Evolutionary conservation across 2,329 filamentous ascomycete species (phyloP).

Genomic region (Monosporascus sp.): DNA sequence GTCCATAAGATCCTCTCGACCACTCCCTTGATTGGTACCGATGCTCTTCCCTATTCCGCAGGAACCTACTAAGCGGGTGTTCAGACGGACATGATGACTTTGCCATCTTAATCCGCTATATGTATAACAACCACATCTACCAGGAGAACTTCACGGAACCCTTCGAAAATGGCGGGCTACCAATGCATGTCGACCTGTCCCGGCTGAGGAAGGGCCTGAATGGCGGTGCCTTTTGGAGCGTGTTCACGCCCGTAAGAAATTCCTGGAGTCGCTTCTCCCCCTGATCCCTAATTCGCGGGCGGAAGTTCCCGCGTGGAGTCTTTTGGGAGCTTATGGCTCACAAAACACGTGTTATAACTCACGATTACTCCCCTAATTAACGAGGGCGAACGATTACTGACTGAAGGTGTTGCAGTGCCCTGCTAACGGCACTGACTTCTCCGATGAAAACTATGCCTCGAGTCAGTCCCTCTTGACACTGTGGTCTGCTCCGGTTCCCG

Average conservation of each 20-base stretch:
- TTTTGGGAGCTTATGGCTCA: too few relatives aligned
- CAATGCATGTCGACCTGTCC: conserved; percentile 71
- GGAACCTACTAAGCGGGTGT: conserved; percentile 8
- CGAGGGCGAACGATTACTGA: too few relatives aligned
- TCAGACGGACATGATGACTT: conserved; percentile 89
- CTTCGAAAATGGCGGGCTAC: conserved; percentile 66
- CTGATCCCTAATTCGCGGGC: too few relatives aligned
- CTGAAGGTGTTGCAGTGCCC: conserved; percentile 49
- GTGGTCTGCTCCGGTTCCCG: neutral
- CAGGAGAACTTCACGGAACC: conserved; percentile 63
- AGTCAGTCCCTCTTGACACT: conserved; percentile 40
- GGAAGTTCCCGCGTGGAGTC: too few relatives aligned
- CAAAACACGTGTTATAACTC: too few relatives aligned
- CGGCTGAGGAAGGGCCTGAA: conserved; percentile 65
- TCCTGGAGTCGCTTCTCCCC: too few relatives aligned
- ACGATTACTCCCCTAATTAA: too few relatives aligned
- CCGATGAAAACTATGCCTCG: conserved; percentile 62
- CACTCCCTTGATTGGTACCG: conserved; percentile 46
- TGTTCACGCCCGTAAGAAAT: conserved; percentile 53
- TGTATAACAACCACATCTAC: conserved; percentile 75
- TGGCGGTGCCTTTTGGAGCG: conserved; percentile 91
- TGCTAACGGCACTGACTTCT: conserved; percentile 64
- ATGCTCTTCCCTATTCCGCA: neutral
- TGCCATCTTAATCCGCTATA: conserved; percentile 62
- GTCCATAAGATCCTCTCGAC: conserved; percentile 40